Base-by-base conservation (phyloP, 2,329 filamentous ascomycete species). In the Diaporthe ilicicola region DNA sequence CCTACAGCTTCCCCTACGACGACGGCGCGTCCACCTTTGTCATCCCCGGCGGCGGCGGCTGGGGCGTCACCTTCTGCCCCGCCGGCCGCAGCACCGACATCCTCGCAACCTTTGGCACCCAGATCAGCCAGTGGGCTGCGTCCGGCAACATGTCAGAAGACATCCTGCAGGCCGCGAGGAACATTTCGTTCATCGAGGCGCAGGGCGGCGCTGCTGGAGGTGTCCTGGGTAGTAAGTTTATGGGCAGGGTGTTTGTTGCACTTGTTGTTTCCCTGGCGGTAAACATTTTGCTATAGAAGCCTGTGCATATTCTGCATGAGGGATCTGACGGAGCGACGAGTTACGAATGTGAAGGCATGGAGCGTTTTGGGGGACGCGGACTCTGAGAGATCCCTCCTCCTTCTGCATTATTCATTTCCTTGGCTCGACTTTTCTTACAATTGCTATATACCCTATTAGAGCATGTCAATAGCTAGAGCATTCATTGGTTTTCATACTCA, bases 31-130 rank as follows among this genome's bases (percentile, higher is more conserved):
- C 86, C 19, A 91, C 89, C 0, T 91, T 91, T 75, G 89, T 90
- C 75, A 84, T 91, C 44, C 89, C 89, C 2, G 84, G 80, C 13
- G 93, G 93, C 22, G 92, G 91, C 27, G 93, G 93, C 0, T 96
- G 93, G 85, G 90, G 95, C 79, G 86, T 96, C 17, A 86, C 92
- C 12, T 93, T 96, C 79, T 96, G 94, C 79, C 94, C 94, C 1
- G 78, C 77, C 15, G 88, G 89, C 12, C 80, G 88, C 64, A 90
- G 87, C 73, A 90, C 89, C 46, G 85, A 90, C 75, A 91, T 91
- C 72, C 78, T 90, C 42, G 80, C 79, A 37, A 85, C 86, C 6
- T 84, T 89, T 75, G 83, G 84, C 19, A 76, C 82, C 15, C 83
- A 89, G 77, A 78, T 90, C 75, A 80, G 81, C 29, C 79, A 83